Conservation (phyloP, 1,284 basidiomycete genomes). For the Coniophora puteana region DNA sequence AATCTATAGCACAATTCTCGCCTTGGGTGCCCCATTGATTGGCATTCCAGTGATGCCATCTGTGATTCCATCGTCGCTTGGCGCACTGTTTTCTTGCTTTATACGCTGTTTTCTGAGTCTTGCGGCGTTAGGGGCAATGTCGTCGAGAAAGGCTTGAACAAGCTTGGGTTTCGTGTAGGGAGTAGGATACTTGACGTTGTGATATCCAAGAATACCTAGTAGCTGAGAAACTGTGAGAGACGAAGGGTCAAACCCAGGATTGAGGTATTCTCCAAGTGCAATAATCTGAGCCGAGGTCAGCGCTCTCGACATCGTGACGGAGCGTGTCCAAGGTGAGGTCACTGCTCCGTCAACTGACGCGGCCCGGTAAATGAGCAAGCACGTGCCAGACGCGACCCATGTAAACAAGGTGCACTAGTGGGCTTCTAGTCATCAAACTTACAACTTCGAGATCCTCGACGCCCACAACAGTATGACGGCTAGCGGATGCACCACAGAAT, state of each 20-base stretch:
- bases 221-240: constrained; percentile 80
- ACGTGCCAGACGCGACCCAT: too few species aligned
- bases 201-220: constrained; percentile 77
- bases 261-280: constrained; percentile 74
- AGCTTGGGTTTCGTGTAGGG: constrained; percentile 87
- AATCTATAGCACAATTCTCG: too few species aligned
- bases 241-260: constrained; percentile 78
- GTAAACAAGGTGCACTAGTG: too few species aligned
- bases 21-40: constrained; percentile 45
- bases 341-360: too few species aligned
- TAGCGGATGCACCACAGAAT: too few species aligned
- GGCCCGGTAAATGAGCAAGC: too few species aligned
- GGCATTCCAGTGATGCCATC: constrained; percentile 73
- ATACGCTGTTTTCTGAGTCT: constrained; percentile 66
- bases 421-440: too few species aligned
- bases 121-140: constrained; percentile 61
- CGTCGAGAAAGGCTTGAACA: constrained; percentile 73
- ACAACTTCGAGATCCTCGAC: too few species aligned
- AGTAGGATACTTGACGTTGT: constrained; percentile 75
- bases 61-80: constrained; percentile 77
- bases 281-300: constrained; percentile 72
- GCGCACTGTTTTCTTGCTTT: constrained; percentile 61
- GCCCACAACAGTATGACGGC: too few species aligned
- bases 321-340: constrained; percentile 16
- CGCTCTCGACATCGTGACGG: constrained; percentile 55